Base-by-base conservation (phyloP, 345 rosid species). In the Brassica incana region DNA sequence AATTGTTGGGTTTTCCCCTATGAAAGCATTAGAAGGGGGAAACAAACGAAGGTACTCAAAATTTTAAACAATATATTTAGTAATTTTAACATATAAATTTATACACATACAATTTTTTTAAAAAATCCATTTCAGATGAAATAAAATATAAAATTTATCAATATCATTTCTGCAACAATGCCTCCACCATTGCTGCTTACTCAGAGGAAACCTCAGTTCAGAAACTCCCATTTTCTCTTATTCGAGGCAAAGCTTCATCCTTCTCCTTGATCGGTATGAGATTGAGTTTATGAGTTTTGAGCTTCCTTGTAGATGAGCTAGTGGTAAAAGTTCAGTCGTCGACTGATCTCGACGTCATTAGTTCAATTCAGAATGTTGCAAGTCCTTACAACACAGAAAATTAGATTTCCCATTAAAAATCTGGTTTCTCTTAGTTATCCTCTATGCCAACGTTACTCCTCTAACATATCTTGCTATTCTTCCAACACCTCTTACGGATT, bases 401-500 rank as follows among this genome's bases (percentile, higher is more conserved):
- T 29, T 29, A 29, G 32, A 35, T 35, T 35, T 35, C 6, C 8
- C 8, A 35, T 35, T 35, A 35, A 35, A 35, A 35, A 35, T 35
- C 8, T 35, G 38, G 38, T 35, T 35, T 35, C 38, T 35, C 38
- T 35, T 35, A 35, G 38, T 35, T 35, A 35, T 35, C 38, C 38
- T 35, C 38, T 32, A 32, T 32, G 35, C 6, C 2, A 32, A 5
- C 8, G 8, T 5, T 6, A 35, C 87, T 81, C 99, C 93, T 77
- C 88, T 86, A 0, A 91, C 97, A 8, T 97, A 97, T 85, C 98
- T 87, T 5, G 98, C 98, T 29, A 95, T 92, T 84, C 97, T 89
- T 85, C 98, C 97, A 43, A 94, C 97, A 64, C 95, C 91, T 2
- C 94, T 91, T n/a, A 94, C 97, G 6, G 91, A 92, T 84, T 94